Base-by-base conservation (phyloP, 2,329 filamentous ascomycete genomes). In the Scortechinia acanthostroma region DNA sequence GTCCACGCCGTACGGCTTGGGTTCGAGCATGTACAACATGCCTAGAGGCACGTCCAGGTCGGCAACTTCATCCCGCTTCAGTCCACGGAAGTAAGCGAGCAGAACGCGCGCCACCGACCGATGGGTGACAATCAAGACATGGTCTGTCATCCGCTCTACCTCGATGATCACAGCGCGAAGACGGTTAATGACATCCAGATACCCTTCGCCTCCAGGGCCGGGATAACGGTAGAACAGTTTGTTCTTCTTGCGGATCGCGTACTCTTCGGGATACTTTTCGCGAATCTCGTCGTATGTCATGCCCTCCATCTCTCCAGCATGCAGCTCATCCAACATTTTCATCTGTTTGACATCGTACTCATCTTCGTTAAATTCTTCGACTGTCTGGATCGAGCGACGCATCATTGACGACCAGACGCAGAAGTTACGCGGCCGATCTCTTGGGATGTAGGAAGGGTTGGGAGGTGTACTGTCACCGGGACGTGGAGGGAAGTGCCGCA, bases 341-440 rank as follows among this genome's bases (percentile, higher is more conserved):
- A 91, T 95, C 53, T 95, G 88, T 69, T 98, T 98, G 54, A 94
- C 83, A 52, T 97, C 93, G 60, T 91, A 95, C 45, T 95, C 88
- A 19, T 97, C 91, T 51, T 97, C 93, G 0, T 71, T 74, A 61
- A 97, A 98, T 61, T 86, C 86, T 51, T 93, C 82, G 0, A 86
- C 90, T 1, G 91, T 94, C 58, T 95, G 82, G 43, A 93, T 83
- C 48, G 88, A 90, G 51, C 93, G 86, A 59, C 87, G 85, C 50
- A 98, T 77, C 91, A 97, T 97, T 2, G 88, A 95, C 0, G 91
- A 96, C 93, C 93, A 98, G 15, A 98, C 88, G 62, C 93, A 98
- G 60, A 96, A 97, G 59, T 89, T 89, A 69, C 95, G 95, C 56
- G 87, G 77, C 22, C 86, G 78, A 22, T 82, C 69, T 43, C 84